Percentiles rank a stretch among this genome's conserved stretches.
Conservation (phyloP, 192 early-diverging fungal genomes). For the Hyaloraphidium curvatum region DNA sequence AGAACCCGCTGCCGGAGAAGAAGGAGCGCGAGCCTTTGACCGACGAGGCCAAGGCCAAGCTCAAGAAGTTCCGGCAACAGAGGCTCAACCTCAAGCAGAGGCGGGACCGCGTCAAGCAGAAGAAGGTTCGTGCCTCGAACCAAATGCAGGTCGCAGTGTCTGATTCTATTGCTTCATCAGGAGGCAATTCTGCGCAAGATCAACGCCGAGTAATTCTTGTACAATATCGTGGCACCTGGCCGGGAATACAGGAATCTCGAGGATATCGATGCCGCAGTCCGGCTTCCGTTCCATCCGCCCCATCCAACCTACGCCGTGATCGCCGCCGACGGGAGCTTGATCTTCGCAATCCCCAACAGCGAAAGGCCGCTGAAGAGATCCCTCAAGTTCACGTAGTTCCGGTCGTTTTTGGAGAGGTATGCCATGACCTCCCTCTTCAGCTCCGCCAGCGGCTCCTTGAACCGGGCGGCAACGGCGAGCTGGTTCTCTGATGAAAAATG, state of each 20-base stretch:
- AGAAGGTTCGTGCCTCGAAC: too few species aligned
- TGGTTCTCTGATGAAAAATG: constrained; percentile 7
- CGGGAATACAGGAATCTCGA: too few species aligned
- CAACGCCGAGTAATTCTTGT: too few species aligned
- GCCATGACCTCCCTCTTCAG: constrained; percentile 30
- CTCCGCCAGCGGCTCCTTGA: constrained; percentile 17
- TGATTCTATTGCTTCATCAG: too few species aligned
- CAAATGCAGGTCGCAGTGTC: too few species aligned
- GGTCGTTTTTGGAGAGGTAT: constrained; percentile 54
- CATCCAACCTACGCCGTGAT: too few species aligned
- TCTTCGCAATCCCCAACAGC: too few species aligned
- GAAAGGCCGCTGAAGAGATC: constrained; percentile 45
- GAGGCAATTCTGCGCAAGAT: too few species aligned
- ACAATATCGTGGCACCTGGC: too few species aligned
- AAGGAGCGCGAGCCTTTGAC: constrained; percentile 28
- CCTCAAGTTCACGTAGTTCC: constrained; percentile 50
- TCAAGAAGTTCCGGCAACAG: constrained; percentile 50
- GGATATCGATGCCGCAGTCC: too few species aligned
- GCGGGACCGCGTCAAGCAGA: constrained; percentile 72
- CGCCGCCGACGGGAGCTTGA: too few species aligned
- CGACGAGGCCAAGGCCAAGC: constrained; percentile 47
- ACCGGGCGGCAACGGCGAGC: constrained; percentile 16
- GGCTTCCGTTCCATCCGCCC: too few species aligned
- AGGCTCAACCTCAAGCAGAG: constrained; percentile 81
- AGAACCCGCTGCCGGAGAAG: constrained; percentile 52